Evolutionary conservation across 2,329 filamentous ascomycete species (phyloP), one percentile per base, ranked within the genome.

Genomic region (Fusarium nygamai): DNA sequence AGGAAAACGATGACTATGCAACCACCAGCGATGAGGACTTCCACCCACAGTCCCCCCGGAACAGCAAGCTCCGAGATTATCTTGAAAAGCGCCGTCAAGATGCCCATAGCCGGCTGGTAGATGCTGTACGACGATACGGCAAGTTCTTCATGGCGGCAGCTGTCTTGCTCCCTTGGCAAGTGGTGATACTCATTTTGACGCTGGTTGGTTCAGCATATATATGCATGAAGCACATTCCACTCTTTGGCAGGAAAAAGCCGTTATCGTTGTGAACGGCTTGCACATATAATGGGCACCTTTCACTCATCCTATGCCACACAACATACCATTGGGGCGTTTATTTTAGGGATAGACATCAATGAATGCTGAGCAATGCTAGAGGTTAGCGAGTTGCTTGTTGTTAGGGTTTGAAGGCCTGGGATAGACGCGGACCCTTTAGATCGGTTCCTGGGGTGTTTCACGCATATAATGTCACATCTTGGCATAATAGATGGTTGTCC

Each of bases 131-230:
- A 61, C 82, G 80, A 64, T 81, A 83, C 67, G 84, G 86, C 72
- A 81, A 85, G 72, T 79, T 81, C 53, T 66, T 85, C 34, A 75
- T 86, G 61, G 86, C 84, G 19, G 84, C 84, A 22, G 75, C 84
- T 58, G 85, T 88, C 69, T 82, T 89, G 72, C 83, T 89, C 48
- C 87, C 87, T 64, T 80, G 80, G 57, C 81, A 81, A 73, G 78
- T 87, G 64, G 80, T 85, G 58, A 77, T 79, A 31, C 61, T 85
- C 62, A 81, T 84, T 67, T 76, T 82, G 54, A 69, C 82, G 56
- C 78, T 76, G 39, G 78, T 78, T 62, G 84, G 81, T 51, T 77
- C 81, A 67, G 79, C 84, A 78, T 87, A 86, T 78, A 74, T 84
- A 78, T 83, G 81, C 79, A 82, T 82, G 77, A 79, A 70, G 73